These are phyloP conservation scores for Glebionis coronaria DNA, from an alignment of 129 eudicot species.

Conservation along the genomic window DNA sequence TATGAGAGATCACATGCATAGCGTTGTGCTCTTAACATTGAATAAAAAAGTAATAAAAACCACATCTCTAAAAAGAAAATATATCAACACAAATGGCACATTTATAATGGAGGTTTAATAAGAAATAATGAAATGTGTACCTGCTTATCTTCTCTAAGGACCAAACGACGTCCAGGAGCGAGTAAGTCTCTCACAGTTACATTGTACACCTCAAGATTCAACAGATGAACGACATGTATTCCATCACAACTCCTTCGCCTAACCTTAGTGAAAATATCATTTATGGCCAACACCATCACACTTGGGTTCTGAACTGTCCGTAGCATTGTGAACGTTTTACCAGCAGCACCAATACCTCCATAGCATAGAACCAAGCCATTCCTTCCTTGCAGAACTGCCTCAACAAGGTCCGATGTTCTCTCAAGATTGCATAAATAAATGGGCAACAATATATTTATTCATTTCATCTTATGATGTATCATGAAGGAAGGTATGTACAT, in stretches of 20 bases:
- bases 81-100: not conserved
- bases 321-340: slow-evolving; percentile 83
- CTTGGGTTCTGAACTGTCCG: slow-evolving; percentile 78
- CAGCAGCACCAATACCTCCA: slow-evolving; percentile 93
- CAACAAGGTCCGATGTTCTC: slow-evolving; percentile 86
- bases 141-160: slow-evolving; percentile 89
- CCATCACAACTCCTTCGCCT: slow-evolving; percentile 76
- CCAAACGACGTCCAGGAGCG: slow-evolving; percentile 80
- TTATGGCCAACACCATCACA: slow-evolving; percentile 89
- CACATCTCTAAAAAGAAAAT: not conserved
- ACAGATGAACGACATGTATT: slow-evolving; percentile 67
- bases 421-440: too few relatives aligned
- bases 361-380: slow-evolving; percentile 88
- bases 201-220: slow-evolving; percentile 86
- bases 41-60: too few relatives aligned
- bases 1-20: too few relatives aligned
- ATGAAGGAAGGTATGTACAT: too few relatives aligned
- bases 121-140: slow-evolving; percentile 29
- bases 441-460: too few relatives aligned
- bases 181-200: slow-evolving; percentile 91
- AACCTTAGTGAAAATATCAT: slow-evolving; percentile 69
- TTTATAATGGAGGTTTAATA: not conserved
- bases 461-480: too few relatives aligned
- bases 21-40: too few relatives aligned
- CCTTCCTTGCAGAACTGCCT: slow-evolving; percentile 77